Evolutionary conservation across 73 alveolate species (phyloP), one percentile per base, ranked within the genome.

Genomic region (Paramecium tetraurelia): DNA sequence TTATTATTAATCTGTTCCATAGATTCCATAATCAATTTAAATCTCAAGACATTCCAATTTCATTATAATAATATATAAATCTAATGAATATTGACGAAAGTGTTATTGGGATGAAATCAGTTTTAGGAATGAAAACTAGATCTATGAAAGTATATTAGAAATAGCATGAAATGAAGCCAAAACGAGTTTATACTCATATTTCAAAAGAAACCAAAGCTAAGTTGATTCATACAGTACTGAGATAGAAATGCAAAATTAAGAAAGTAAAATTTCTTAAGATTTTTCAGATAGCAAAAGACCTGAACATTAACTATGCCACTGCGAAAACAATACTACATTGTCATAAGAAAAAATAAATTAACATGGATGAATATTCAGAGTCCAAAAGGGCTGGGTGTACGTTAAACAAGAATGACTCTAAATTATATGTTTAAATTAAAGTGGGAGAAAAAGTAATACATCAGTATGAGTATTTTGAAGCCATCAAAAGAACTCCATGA

Each of bases 251-350:
- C 46, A 36, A 58, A 31, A 76, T 76, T 18, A 41, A 76, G 89
- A 76, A 76, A 58, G 89, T 76, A 36, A 59, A 14, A 16, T 59
- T 24, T 24, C 5, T 9, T 21, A 21, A 21, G 18, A 24, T 4
- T 16, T 10, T 59, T 48, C 9, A 59, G 77, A 59, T 59, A 21
- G 77, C 77, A 1, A 59, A 59, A 24, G 72, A 76, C 29, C 40
- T 76, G 5, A 41, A 76, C 16, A 76, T 76, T 21, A 76, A 76
- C 46, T 76, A 76, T 76, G 72, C 89, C 7, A 76, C 89, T 7
- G 89, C 89, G 0, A 76, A 76, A 38, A 76, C 89, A 8, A 76
- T 76, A 58, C 27, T 76, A 8, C 72, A 76, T 76, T 38, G 38
- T 18, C 41, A 76, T 29, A 33, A 41, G 46, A 76, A 43, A 43